Evolutionary conservation across 139 green algal genomes (phyloP).

Genomic region (Closterium sp.): DNA sequence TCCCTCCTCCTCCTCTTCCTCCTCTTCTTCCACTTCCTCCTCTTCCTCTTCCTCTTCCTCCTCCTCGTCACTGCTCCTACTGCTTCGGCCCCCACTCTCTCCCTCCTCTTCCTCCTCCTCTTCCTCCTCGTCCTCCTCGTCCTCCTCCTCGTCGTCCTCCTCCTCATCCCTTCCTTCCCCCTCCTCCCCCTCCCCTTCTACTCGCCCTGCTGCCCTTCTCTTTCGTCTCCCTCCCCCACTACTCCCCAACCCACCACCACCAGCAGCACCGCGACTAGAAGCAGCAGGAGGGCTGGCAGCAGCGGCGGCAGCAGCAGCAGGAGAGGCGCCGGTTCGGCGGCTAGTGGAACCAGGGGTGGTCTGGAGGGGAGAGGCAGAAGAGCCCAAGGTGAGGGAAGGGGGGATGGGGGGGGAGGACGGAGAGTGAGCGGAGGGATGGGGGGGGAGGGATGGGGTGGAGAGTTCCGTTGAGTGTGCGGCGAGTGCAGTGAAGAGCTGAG

Average conservation of each 20-base stretch:
- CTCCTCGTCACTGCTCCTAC: not conserved
- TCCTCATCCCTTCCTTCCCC: not conserved
- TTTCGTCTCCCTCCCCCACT: not conserved
- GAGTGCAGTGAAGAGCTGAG: no score
- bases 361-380: not conserved
- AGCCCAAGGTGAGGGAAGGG: no score
- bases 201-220: not conserved
- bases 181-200: not conserved
- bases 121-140: conserved; percentile 1
- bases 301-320: not conserved
- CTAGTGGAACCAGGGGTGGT: not conserved
- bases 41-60: not conserved
- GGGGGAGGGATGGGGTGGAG: no score
- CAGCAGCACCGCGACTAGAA: not conserved
- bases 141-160: conserved; percentile 2
- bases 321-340: not conserved
- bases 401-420: no score
- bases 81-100: no score
- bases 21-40: not conserved
- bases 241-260: not conserved
- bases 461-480: no score
- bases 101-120: not conserved
- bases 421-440: no score
- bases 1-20: not conserved
- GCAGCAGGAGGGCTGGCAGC: not conserved